Evolutionary conservation across 768 basidiomycete species (phyloP), one percentile per base, ranked within the genome.

Genomic region (Phanerochaete carnosa): DNA sequence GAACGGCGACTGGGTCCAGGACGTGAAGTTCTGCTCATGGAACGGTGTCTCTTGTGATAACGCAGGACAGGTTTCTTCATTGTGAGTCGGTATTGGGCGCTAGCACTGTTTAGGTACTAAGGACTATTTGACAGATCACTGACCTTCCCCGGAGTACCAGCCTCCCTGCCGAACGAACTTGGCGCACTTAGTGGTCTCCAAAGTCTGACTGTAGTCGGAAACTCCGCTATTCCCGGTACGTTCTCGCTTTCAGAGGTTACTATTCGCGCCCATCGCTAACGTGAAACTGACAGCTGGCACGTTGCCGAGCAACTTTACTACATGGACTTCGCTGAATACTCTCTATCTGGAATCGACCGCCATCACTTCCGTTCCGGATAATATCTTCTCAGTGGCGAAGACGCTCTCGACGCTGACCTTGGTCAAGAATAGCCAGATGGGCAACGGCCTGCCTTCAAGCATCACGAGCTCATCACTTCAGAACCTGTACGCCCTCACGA

Each of bases 91-190:
- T 19, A 43, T 8, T 12, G 39, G 11, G 19, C 19, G 29, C 7
- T 39, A 9, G 39, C 13, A 32, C 16, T 22, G 39, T 32, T 4
- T 6, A 19, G 30, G 5, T 29, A 45, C n/a, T 60, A 23, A 45
- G 15, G 49, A 0, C 37, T 50, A 16, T 12, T 50, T 61, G 30
- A 61, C 35, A 63, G 81, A 71, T 56, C 70, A 71, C 69, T 83
- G 28, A 75, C 73, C 0, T 81, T 77, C 62, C 81, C 81, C 8
- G 80, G 74, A 7, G 74, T 83, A 11, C 81, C 82, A n/a, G 73
- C 75, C 19, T 68, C 70, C 2, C 63, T 83, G 1, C 81, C 81
- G 0, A 66, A 66, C 9, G 76, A 79, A 58, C 64, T 83, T n/a
- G 75, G 75, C 0, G 69, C 69, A 12, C 67, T 83, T 55, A 74